phyloP scores from a whole-genome alignment of 2,329 filamentous ascomycete genomes.

The Aspergillus neoniger region DNA sequence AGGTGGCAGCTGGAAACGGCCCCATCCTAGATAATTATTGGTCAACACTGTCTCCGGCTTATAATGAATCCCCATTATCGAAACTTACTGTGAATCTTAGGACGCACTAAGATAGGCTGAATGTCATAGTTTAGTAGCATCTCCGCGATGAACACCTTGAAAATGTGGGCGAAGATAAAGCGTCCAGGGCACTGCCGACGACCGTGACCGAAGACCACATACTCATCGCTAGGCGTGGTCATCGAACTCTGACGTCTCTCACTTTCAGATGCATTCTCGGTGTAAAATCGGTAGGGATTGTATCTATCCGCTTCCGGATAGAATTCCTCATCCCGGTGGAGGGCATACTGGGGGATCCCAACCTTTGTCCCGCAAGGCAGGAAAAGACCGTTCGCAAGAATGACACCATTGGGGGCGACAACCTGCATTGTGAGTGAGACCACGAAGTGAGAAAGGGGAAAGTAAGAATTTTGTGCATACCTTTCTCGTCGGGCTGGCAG shows the following conservation, averaged over 20 bases:
- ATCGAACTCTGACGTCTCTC: conserved; percentile 10
- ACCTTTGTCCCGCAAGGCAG: conserved; percentile 18
- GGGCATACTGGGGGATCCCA: conserved; percentile 19
- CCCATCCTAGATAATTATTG: conserved; percentile 12
- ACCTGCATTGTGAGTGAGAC: conserved; percentile 4
- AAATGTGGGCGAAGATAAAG: conserved; percentile 17
- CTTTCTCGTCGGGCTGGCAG: conserved; percentile 15
- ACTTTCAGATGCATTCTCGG: background rate
- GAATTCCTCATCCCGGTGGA: conserved; percentile 18
- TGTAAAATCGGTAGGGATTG: conserved; percentile 18
- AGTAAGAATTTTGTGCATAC: background rate
- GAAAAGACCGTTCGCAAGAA: conserved; percentile 12
- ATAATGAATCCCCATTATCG: background rate
- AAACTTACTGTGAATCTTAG: conserved; percentile 14
- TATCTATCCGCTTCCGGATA: conserved; percentile 15
- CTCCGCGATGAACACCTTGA: conserved; percentile 16
- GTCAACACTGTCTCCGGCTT: background rate
- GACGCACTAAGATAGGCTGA: conserved; percentile 12
- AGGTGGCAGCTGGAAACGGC: conserved; percentile 18
- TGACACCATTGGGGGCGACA: conserved; percentile 12
- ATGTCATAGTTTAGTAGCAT: conserved; percentile 20
- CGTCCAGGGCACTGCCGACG: conserved; percentile 19
- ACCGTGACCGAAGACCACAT: conserved; percentile 19
- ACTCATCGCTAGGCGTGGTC: conserved; percentile 16
- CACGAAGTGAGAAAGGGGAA: background rate